Percentiles rank a stretch among this genome's conserved stretches.
These are phyloP conservation scores for Corynespora cassiicola DNA, from an alignment of 2,329 filamentous ascomycete species.

Conservation along the genomic window DNA sequence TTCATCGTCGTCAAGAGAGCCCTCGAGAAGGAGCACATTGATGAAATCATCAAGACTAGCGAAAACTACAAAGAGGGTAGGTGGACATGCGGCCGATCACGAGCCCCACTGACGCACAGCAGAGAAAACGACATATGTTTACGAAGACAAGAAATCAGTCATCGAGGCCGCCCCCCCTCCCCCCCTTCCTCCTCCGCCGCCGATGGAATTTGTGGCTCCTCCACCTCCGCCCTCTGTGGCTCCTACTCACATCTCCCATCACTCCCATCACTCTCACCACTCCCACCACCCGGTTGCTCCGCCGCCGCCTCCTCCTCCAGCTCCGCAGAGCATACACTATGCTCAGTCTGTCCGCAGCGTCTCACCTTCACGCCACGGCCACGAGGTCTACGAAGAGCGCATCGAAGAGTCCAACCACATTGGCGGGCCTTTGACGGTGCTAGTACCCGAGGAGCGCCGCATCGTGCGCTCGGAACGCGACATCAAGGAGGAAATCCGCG, in stretches of 20 bases:
- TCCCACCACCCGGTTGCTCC: conserved; percentile 3
- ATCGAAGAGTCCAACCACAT: conserved; percentile 56
- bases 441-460: conserved; percentile 49
- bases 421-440: conserved; percentile 54
- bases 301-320: conserved; percentile 24
- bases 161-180: conserved; percentile 18
- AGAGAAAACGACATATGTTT: conserved; percentile 46
- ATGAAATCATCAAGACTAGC: conserved; percentile 84
- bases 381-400: conserved; percentile 46
- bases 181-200: conserved; percentile 17
- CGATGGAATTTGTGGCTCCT: conserved; percentile 10
- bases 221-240: conserved; percentile 28
- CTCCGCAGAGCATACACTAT: conserved; percentile 30
- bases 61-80: conserved; percentile 69
- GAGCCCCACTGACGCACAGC: not conserved
- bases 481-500: conserved; percentile 74
- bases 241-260: conserved; percentile 17
- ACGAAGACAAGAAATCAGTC: conserved; percentile 31
- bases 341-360: conserved; percentile 38
- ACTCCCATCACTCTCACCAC: conserved; percentile 15
- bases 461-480: conserved; percentile 62
- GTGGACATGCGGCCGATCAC: conserved; percentile 13
- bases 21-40: conserved; percentile 87
- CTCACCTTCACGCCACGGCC: conserved; percentile 40
- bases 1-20: conserved; percentile 84